Evolutionary conservation across 306 rosid species (phyloP).

Genomic region (Pachyrhizus erosus): DNA sequence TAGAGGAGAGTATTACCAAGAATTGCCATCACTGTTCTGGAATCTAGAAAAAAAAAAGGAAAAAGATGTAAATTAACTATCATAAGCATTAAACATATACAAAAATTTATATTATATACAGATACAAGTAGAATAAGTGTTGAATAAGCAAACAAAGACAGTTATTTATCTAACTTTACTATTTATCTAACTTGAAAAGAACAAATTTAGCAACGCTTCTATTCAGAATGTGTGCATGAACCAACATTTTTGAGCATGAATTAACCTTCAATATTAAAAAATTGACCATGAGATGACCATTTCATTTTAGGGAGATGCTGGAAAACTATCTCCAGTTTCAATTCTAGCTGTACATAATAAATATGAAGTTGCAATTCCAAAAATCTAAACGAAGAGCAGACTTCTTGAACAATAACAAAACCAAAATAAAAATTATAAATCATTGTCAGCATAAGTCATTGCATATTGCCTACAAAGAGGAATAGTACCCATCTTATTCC

Average conservation of each 20-base stretch:
- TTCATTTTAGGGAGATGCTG: conserved; percentile 14
- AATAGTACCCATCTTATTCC: background rate
- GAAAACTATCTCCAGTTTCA: conserved; percentile 19
- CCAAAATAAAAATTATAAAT: background rate
- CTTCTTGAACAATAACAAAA: background rate
- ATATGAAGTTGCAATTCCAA: background rate
- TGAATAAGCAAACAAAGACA: background rate
- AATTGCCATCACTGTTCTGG: conserved; percentile 98
- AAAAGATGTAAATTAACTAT: background rate
- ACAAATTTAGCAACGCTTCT: background rate
- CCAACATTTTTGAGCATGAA: background rate
- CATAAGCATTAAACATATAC: conserved; percentile 21
- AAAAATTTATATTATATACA: background rate
- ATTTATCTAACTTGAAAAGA: conserved; percentile 27
- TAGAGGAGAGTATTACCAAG: conserved; percentile 66
- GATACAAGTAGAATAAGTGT: conserved; percentile 14
- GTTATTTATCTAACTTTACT: background rate
- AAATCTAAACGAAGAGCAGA: background rate
- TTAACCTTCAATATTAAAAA: conserved; percentile 4
- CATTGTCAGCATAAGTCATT: background rate
- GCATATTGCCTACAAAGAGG: background rate
- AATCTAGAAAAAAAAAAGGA: conserved; percentile 57
- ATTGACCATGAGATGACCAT: background rate
- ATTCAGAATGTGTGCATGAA: background rate
- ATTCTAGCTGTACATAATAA: background rate